Conservation (phyloP, 306 rosid species). For the Malus sieversii region DNA sequence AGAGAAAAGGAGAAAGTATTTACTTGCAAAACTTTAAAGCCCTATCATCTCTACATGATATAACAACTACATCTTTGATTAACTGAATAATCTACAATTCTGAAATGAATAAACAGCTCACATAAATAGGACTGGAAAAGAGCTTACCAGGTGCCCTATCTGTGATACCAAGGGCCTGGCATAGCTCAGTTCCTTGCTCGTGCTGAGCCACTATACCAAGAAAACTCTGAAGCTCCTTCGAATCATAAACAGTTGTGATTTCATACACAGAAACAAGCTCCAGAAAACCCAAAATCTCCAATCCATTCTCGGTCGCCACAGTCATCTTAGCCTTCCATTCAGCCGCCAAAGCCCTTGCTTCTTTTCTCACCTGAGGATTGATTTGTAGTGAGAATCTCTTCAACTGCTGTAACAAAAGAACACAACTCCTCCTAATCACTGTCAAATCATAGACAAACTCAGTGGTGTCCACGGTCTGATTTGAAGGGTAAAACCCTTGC, state of each 20-base stretch:
- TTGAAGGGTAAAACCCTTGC: constrained; percentile 35
- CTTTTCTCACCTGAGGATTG: constrained; percentile 27
- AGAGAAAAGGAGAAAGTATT: neutral
- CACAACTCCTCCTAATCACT: constrained; percentile 31
- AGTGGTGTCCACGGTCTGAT: neutral
- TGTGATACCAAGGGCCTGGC: constrained; percentile 23
- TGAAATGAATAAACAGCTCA: neutral
- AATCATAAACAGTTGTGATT: constrained; percentile 24
- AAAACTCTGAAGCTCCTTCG: constrained; percentile 26
- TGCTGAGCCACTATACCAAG: constrained; percentile 23
- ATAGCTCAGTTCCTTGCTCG: constrained; percentile 20
- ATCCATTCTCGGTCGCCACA: neutral
- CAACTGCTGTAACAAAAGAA: constrained; percentile 32
- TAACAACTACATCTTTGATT: neutral
- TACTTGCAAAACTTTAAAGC: neutral
- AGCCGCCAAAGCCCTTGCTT: constrained; percentile 32
- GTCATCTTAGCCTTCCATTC: constrained; percentile 38
- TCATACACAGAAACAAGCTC: constrained; percentile 29
- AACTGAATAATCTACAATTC: too few species aligned
- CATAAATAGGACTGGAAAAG: neutral
- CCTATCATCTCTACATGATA: neutral
- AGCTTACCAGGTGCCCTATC: constrained; percentile 27
- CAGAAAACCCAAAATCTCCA: constrained; percentile 44
- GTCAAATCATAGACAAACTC: constrained; percentile 19
- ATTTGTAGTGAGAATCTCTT: constrained; percentile 28